Conservation (phyloP, 129 eudicot species). For the Gnaphalium uliginosum region DNA sequence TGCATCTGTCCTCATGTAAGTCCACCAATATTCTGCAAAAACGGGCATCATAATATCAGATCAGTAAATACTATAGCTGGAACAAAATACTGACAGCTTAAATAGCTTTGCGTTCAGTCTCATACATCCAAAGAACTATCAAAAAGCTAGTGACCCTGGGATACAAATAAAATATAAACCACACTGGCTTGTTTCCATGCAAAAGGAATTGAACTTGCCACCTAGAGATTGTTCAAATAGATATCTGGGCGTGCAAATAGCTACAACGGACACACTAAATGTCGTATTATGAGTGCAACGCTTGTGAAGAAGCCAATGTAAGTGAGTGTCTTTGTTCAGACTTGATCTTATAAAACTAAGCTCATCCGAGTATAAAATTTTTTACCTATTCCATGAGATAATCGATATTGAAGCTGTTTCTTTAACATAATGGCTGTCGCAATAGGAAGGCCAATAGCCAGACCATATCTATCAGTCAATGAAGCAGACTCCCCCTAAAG, state of each 20-base stretch:
- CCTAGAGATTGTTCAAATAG: background rate
- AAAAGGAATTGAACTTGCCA: background rate
- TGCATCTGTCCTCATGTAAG: conserved; percentile 89
- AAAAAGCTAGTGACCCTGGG: too few relatives aligned
- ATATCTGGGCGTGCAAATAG: background rate
- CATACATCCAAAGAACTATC: too few relatives aligned
- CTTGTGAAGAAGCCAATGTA: background rate
- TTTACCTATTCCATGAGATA: conserved; percentile 94
- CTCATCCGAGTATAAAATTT: background rate
- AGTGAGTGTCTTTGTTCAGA: background rate
- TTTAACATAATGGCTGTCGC: conserved; percentile 71
- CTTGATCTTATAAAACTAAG: background rate
- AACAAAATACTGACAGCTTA: background rate
- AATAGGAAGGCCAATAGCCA: conserved; percentile 76
- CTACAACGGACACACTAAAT: background rate
- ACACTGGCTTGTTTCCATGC: too few relatives aligned
- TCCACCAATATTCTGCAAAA: conserved; percentile 84
- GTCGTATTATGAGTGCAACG: background rate
- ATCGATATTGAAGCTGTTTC: conserved; percentile 77
- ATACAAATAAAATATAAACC: too few relatives aligned
- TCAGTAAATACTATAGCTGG: background rate
- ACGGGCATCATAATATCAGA: background rate
- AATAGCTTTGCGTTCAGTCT: background rate
- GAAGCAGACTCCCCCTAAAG: conserved; percentile 94
- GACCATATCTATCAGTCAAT: conserved; percentile 79